Base-by-base conservation (phyloP, 495 filamentous ascomycete species). In the Aspergillus wentii region DNA sequence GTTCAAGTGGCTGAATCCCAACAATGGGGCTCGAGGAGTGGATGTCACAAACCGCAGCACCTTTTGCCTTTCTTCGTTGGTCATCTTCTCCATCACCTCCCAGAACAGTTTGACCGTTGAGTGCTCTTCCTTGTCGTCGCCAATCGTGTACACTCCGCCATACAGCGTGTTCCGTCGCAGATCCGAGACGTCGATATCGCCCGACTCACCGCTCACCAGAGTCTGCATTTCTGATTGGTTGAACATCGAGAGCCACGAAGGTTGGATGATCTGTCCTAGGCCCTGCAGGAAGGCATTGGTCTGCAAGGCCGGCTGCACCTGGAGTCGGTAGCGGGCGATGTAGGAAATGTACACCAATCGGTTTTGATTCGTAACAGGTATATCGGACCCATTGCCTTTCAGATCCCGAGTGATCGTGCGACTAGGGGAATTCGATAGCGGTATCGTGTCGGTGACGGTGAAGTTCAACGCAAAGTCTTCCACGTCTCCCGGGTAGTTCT, bases 31-130 rank as follows among this genome's bases (percentile, higher is more conserved):
- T 38, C 92, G 70, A 3, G 90, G 88, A 18, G 92, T 95, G 20
- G 83, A 89, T 1, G 92, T 97, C 22, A 99, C 94, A 47, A 96
- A 99, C 51, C 91, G 92, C 37, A 99, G 69, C 44, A 99, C 90
- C 31, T 88, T 85, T 39, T 87, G 66, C 3, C 88, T 71, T 48
- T 97, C 85, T 16, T 61, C 72, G 44, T 94, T 87, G 11, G 64
- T 67, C 36, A 98, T 69, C 5, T 64, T 61, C 38, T 79, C 69
- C 85, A 99, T 81, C 25, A 94, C 89, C 43, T 88, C 62, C 92
- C 92, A 99, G 67, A 99, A 99, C 26, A 94, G 61, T 54, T 80
- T 65, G 19, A 99, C 68, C 1, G 84, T 88, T 1, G 82, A 78
- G 47, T 99, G 92, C 49, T 97, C 90, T 22, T 76, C 57, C 19